Conservation (phyloP, 768 basidiomycete species). For the Termitomyces sp. region DNA sequence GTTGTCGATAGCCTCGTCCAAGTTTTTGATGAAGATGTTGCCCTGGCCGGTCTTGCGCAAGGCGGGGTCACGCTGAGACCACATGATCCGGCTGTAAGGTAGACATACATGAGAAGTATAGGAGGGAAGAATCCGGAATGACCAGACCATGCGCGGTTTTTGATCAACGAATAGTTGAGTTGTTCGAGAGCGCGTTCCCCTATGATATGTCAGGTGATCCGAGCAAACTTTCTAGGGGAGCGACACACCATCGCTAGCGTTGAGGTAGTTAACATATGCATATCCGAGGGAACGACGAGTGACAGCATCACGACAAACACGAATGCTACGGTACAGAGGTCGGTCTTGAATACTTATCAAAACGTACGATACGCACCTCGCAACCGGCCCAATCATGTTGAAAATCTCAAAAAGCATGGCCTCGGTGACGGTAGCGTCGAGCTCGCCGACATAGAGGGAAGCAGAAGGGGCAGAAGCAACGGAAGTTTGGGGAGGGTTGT, state of each 20-base stretch:
- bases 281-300: slow-evolving; percentile 99
- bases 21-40: slow-evolving; percentile 99
- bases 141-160: slow-evolving; percentile 90
- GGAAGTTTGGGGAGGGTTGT: slow-evolving; percentile 47
- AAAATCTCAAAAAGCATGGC: slow-evolving; percentile 99
- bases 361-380: slow-evolving; percentile 57
- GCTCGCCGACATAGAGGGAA: slow-evolving; percentile 98
- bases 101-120: slow-evolving; percentile 6
- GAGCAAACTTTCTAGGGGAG: neutral
- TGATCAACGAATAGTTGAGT: slow-evolving; percentile 99
- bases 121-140: slow-evolving; percentile 9
- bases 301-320: slow-evolving; percentile 99
- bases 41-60: slow-evolving; percentile 99
- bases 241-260: slow-evolving; percentile 80
- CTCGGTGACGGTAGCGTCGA: slow-evolving; percentile 97
- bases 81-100: slow-evolving; percentile 90
- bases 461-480: slow-evolving; percentile 73
- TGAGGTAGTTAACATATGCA: slow-evolving; percentile 99
- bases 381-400: slow-evolving; percentile 99
- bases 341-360: neutral
- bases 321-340: slow-evolving; percentile 60
- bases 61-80: slow-evolving; percentile 99
- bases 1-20: slow-evolving; percentile 97
- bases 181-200: slow-evolving; percentile 98
- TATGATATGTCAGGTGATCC: slow-evolving; percentile 25